Evolutionary conservation across 2,329 filamentous ascomycete species (phyloP).

Genomic region (Sporothrix brunneoviolacea): DNA sequence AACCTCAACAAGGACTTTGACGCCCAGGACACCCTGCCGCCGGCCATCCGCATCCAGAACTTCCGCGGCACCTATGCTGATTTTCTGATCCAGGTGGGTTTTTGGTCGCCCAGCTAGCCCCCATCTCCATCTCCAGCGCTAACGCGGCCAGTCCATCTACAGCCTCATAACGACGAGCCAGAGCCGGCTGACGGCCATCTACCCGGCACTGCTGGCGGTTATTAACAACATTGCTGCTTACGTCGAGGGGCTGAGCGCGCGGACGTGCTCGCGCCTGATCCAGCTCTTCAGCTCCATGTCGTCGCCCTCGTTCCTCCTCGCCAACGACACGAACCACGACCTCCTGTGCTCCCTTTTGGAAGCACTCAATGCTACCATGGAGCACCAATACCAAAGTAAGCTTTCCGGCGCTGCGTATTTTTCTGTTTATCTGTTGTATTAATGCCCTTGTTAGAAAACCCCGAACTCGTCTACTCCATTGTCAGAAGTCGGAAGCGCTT

Average conservation of each 20-base stretch:
- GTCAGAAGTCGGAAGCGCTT: constrained; percentile 76
- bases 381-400: constrained; percentile 77
- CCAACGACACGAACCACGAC: constrained; percentile 83
- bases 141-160: constrained; percentile 94
- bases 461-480: constrained; percentile 72
- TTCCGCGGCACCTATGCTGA: constrained; percentile 91
- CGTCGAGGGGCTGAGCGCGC: constrained; percentile 66
- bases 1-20: constrained; percentile 86
- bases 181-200: constrained; percentile 82
- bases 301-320: constrained; percentile 82
- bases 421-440: not conserved
- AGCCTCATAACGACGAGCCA: constrained; percentile 86
- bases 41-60: constrained; percentile 70
- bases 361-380: constrained; percentile 81
- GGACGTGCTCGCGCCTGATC: constrained; percentile 73
- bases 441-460: constrained; percentile 54
- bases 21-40: constrained; percentile 78
- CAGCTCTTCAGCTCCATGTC: constrained; percentile 91
- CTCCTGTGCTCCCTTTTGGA: constrained; percentile 78
- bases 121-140: no score
- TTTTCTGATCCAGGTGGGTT: constrained; percentile 87
- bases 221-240: constrained; percentile 91
- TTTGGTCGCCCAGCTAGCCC: no score
- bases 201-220: constrained; percentile 83
- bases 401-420: constrained; percentile 6